Percentiles rank a stretch among this genome's conserved stretches.
These are phyloP conservation scores for Tuber microsphaerosporum DNA, from an alignment of 495 filamentous ascomycete species.

Conservation along the genomic window DNA sequence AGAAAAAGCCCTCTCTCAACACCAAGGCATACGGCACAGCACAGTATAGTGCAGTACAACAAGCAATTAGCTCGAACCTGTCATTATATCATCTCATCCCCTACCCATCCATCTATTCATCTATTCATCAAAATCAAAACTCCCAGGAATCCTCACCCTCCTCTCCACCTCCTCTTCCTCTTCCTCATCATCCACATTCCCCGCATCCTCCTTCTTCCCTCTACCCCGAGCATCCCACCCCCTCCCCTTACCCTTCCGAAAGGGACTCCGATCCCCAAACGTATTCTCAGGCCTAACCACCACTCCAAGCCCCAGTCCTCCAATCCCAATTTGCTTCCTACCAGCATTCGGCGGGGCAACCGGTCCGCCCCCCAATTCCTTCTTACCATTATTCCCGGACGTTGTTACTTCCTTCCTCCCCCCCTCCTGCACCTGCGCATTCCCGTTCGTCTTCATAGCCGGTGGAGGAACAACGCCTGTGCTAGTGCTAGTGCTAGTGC, in stretches of 20 bases:
- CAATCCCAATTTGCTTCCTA: neutral
- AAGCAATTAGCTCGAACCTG: neutral
- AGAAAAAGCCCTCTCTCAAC: neutral
- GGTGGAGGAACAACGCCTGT: neutral
- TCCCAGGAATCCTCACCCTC: neutral
- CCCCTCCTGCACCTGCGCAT: neutral
- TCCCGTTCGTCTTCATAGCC: neutral
- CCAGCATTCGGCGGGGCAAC: neutral
- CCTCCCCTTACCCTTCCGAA: neutral
- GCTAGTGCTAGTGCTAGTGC: neutral
- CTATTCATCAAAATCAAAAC: neutral
- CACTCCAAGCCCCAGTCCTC: neutral
- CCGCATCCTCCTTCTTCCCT: neutral
- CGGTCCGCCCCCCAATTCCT: neutral
- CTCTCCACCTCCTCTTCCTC: neutral
- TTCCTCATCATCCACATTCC: neutral
- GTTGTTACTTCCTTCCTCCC: neutral
- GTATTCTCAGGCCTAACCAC: neutral
- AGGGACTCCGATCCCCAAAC: slow-evolving; percentile 1
- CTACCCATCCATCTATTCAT: neutral
- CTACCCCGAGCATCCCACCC: neutral
- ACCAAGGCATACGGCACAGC: neutral
- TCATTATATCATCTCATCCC: neutral
- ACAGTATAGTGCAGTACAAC: neutral
- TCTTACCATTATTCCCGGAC: neutral